Conservation (phyloP, 176 grass and related monocot species). For the sorghum (Sorghum bicolor) region Sorghum_bicolor_NCBIv3 NC_012872.2:1421501-1422000, state of each 20-base stretch:
- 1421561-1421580: neutral
- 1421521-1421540: neutral
- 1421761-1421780: slow-evolving; percentile 70
- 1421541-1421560: neutral
- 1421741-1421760: slow-evolving; percentile 78
- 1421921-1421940: neutral
- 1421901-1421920: slow-evolving; percentile 83
- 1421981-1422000: neutral
- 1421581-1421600: slow-evolving; percentile 23
- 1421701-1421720: slow-evolving; percentile 95
- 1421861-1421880: slow-evolving; percentile 98
- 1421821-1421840: slow-evolving; percentile 82
- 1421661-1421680: slow-evolving; percentile 85
- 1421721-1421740: slow-evolving; percentile 76
- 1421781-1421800: slow-evolving; percentile 56
- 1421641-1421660: slow-evolving; percentile 44
- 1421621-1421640: slow-evolving; percentile 44
- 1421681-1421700: slow-evolving; percentile 84
- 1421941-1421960: slow-evolving; percentile 8
- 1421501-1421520: neutral
- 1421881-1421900: slow-evolving; percentile 91
- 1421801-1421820: slow-evolving; percentile 67
- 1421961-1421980: neutral
- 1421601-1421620: slow-evolving; percentile 72
- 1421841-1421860: slow-evolving; percentile 78